These are phyloP conservation scores for Vicia villosa DNA, from an alignment of 306 rosid genomes.

Conservation along the genomic window DNA sequence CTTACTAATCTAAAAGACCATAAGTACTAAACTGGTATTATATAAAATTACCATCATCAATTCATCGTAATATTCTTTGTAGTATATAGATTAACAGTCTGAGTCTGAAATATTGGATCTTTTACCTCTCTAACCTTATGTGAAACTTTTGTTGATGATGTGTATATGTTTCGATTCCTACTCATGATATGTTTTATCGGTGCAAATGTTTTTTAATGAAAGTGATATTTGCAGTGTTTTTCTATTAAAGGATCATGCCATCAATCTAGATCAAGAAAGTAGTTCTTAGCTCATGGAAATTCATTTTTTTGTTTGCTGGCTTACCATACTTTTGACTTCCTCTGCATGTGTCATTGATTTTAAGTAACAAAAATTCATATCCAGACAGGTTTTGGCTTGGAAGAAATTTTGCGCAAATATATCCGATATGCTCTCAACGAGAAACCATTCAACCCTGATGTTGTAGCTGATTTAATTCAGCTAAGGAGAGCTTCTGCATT, in stretches of 20 bases:
- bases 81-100: background rate
- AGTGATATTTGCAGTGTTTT: slow-evolving; percentile 13
- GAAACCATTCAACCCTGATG: slow-evolving; percentile 83
- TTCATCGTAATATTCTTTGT: background rate
- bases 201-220: slow-evolving; percentile 10
- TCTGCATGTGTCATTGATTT: background rate
- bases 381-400: slow-evolving; percentile 81
- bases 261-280: slow-evolving; percentile 10
- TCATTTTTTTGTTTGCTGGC: slow-evolving; percentile 27
- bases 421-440: slow-evolving; percentile 85
- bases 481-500: slow-evolving; percentile 71
- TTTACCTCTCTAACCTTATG: background rate
- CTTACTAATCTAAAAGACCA: slow-evolving; percentile 1
- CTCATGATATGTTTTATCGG: slow-evolving; percentile 1
- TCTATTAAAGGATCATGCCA: slow-evolving; percentile 19
- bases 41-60: slow-evolving; percentile 8
- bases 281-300: slow-evolving; percentile 25
- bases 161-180: slow-evolving; percentile 22
- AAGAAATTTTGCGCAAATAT: slow-evolving; percentile 86
- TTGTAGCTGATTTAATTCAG: slow-evolving; percentile 75
- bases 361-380: slow-evolving; percentile 41
- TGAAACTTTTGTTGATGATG: background rate
- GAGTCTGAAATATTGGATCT: background rate
- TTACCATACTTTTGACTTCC: slow-evolving; percentile 19
- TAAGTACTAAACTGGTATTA: background rate